Percentiles rank a stretch among this genome's conserved stretches.
phyloP scores from a whole-genome alignment of 129 eudicot species.

The Helianthus tuberosus region DNA sequence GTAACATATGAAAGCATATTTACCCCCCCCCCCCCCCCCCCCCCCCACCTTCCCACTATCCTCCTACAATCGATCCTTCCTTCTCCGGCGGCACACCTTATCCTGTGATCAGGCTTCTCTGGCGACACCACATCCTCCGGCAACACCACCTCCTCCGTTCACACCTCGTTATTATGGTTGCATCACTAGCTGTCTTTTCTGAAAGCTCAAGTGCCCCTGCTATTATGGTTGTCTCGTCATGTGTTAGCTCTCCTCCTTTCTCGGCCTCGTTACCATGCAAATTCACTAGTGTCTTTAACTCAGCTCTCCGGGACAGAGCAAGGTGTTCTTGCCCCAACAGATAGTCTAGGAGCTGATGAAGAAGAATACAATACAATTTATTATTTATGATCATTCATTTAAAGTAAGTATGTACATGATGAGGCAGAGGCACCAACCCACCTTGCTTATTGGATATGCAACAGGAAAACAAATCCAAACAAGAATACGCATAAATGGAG shows the following conservation, averaged over 20 bases:
- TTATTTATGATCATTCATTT: background rate
- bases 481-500: slow-evolving; percentile 81
- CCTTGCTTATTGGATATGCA: slow-evolving; percentile 99
- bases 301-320: slow-evolving; percentile 42
- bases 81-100: no score
- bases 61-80: no score
- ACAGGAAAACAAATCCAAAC: slow-evolving; percentile 89
- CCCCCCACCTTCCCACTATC: no score
- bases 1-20: no score
- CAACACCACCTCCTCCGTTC: no score
- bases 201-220: slow-evolving; percentile 90
- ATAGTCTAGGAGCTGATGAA: slow-evolving; percentile 33
- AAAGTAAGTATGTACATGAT: background rate
- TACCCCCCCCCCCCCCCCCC: no score
- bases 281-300: slow-evolving; percentile 66
- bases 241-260: slow-evolving; percentile 95
- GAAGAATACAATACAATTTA: no score
- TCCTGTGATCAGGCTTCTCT: no score
- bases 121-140: no score
- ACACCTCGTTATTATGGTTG: slow-evolving; percentile 22
- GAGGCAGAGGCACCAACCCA: slow-evolving; percentile 2
- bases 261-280: slow-evolving; percentile 79
- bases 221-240: slow-evolving; percentile 95
- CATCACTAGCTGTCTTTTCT: slow-evolving; percentile 88
- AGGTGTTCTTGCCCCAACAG: slow-evolving; percentile 39